These are phyloP conservation scores for Populus trichocarpa DNA, from an alignment of 441 rosid genomes.

Conservation along the genomic window DNA sequence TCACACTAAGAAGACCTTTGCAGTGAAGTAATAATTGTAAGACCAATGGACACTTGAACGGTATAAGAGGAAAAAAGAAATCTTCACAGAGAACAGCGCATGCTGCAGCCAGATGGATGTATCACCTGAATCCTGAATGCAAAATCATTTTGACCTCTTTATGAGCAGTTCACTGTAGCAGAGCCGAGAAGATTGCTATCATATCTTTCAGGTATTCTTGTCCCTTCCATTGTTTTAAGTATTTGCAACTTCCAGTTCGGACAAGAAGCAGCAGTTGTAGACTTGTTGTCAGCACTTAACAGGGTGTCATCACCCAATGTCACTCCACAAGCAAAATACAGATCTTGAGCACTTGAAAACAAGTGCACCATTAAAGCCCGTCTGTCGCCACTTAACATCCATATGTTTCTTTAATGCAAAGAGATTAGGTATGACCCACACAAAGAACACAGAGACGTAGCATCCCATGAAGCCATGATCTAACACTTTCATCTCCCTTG, in stretches of 20 bases:
- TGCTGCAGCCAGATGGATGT: neutral
- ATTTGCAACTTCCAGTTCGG: conserved; percentile 23
- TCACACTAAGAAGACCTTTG: neutral
- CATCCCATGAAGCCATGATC: conserved; percentile 18
- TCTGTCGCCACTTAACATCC: conserved; percentile 6
- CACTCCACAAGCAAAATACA: neutral
- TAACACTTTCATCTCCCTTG: neutral
- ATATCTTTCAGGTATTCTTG: conserved; percentile 6
- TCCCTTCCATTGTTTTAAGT: conserved; percentile 18
- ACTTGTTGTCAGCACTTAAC: conserved; percentile 5
- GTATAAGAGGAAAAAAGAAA: too few relatives aligned
- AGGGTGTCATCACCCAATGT: conserved; percentile 16
- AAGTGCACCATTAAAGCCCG: neutral
- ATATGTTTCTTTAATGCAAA: conserved; percentile 5
- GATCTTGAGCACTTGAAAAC: neutral
- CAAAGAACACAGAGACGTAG: neutral
- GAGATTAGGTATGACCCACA: conserved; percentile 23
- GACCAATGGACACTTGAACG: neutral
- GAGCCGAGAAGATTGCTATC: too few relatives aligned
- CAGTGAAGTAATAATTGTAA: neutral
- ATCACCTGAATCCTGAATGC: neutral
- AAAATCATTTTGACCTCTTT: neutral
- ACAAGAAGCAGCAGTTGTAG: conserved; percentile 19
- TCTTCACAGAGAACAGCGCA: too few relatives aligned
- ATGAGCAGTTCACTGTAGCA: neutral